Evolutionary conservation across 148 eudicot genomes (phyloP).

Genomic region (Fallopia convolvulus): DNA sequence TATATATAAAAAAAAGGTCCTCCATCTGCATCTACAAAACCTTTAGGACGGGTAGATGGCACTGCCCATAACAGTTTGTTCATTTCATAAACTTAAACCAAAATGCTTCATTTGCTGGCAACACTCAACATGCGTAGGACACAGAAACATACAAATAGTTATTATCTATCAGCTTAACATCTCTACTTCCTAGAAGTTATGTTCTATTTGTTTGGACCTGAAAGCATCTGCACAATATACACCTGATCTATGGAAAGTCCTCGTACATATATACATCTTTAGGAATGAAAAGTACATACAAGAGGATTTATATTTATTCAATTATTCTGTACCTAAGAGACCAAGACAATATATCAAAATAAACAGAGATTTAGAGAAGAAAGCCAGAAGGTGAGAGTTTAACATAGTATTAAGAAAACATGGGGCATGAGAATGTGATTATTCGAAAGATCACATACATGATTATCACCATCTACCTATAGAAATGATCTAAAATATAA

Average conservation of each 20-base stretch:
- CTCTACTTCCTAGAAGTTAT: too few species aligned
- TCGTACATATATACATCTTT: not conserved
- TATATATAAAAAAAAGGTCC: not conserved
- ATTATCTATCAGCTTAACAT: not conserved
- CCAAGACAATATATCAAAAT: not conserved
- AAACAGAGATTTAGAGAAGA: not conserved
- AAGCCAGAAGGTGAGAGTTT: not conserved
- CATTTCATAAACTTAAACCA: not conserved
- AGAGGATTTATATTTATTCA: not conserved
- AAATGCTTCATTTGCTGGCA: slow-evolving; percentile 4
- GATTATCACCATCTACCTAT: not conserved
- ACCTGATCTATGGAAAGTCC: not conserved
- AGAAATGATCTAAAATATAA: not conserved
- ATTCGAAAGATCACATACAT: not conserved
- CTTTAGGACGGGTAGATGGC: not conserved
- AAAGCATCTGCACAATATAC: not conserved
- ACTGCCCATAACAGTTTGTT: not conserved
- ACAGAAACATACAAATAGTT: not conserved
- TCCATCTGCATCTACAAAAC: not conserved
- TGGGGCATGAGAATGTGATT: not conserved
- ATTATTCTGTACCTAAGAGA: not conserved
- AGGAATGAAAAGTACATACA: not conserved
- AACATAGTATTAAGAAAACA: not conserved
- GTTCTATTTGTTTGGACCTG: not conserved
- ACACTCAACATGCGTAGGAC: not conserved